Percentiles rank a stretch among this genome's conserved stretches.
These are phyloP conservation scores for Phytophthora fragariae DNA, from an alignment of 352 stramenopile genomes.

Conservation along the genomic window DNA sequence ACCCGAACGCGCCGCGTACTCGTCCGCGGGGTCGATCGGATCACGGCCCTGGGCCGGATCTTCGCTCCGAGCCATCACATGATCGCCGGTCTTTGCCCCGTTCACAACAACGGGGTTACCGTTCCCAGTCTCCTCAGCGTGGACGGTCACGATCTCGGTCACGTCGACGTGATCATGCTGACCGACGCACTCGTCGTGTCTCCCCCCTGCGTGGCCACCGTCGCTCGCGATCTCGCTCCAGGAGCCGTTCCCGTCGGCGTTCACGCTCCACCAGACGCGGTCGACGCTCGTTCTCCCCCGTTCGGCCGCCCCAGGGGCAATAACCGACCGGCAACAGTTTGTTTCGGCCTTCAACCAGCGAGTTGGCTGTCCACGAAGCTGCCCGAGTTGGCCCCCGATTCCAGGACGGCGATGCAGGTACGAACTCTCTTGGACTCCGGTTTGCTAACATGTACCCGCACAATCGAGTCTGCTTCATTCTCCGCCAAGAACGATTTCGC, in stretches of 20 bases:
- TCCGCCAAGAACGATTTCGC: neutral
- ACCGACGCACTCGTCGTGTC: too few relatives aligned
- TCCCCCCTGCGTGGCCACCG: too few relatives aligned
- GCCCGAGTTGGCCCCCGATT: neutral
- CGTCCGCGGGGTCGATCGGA: too few relatives aligned
- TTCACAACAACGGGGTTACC: too few relatives aligned
- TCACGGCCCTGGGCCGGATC: too few relatives aligned
- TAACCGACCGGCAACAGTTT: neutral
- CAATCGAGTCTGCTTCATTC: neutral
- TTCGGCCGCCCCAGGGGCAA: slow-evolving; percentile 4
- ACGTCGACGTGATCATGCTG: too few relatives aligned
- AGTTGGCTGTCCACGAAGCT: neutral
- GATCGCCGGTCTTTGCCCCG: too few relatives aligned
- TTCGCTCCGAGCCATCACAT: too few relatives aligned
- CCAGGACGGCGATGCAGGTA: neutral
- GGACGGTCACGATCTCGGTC: too few relatives aligned
- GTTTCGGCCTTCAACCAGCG: neutral
- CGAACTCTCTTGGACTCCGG: neutral
- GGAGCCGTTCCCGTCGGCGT: too few relatives aligned
- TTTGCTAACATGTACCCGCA: neutral
- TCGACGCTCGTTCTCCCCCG: neutral
- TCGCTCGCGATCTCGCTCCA: neutral
- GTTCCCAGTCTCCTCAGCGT: too few relatives aligned
- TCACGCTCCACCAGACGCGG: neutral
- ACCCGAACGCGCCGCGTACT: too few relatives aligned